Conservation (phyloP, 192 early-diverging fungal species). For the Polychytrium aggregatum region DNA sequence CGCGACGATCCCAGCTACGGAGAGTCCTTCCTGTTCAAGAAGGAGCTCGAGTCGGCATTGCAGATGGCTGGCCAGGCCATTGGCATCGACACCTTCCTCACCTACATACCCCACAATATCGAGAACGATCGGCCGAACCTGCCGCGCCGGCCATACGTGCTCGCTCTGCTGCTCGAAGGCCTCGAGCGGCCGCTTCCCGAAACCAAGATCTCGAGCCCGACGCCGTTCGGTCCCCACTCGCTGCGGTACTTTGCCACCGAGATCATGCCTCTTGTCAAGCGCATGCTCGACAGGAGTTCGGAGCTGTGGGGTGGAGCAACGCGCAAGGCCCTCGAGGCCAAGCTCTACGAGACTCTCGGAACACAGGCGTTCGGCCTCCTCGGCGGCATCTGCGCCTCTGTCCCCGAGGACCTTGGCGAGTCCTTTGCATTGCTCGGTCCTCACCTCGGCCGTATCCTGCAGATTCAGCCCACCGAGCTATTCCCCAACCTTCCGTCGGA, state of each 20-base stretch:
- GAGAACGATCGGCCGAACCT: constrained; percentile 39
- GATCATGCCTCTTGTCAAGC: constrained; percentile 71
- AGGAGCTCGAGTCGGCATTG: constrained; percentile 71
- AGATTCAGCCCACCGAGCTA: constrained; percentile 14
- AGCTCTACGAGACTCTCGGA: constrained; percentile 80
- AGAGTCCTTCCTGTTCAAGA: constrained; percentile 71
- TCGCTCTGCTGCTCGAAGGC: constrained; percentile 71
- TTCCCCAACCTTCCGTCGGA: constrained; percentile 34
- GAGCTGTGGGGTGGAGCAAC: constrained; percentile 44
- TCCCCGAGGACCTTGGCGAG: constrained; percentile 59
- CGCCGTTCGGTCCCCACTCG: constrained; percentile 25
- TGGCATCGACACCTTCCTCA: constrained; percentile 67
- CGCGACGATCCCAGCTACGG: constrained; percentile 54
- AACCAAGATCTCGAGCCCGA: background rate
- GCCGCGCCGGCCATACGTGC: constrained; percentile 78
- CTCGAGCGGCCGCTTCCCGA: constrained; percentile 40
- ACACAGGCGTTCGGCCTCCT: constrained; percentile 83
- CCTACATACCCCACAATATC: constrained; percentile 75
- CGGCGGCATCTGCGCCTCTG: constrained; percentile 66
- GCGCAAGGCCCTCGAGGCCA: constrained; percentile 46
- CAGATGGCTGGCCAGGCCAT: constrained; percentile 67
- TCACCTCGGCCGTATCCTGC: constrained; percentile 62
- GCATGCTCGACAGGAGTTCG: constrained; percentile 51
- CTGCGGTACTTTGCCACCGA: constrained; percentile 57
- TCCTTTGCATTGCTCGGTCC: constrained; percentile 44